phyloP scores from a whole-genome alignment of 2,329 filamentous ascomycete genomes.

The Cladosporium sp. region DNA sequence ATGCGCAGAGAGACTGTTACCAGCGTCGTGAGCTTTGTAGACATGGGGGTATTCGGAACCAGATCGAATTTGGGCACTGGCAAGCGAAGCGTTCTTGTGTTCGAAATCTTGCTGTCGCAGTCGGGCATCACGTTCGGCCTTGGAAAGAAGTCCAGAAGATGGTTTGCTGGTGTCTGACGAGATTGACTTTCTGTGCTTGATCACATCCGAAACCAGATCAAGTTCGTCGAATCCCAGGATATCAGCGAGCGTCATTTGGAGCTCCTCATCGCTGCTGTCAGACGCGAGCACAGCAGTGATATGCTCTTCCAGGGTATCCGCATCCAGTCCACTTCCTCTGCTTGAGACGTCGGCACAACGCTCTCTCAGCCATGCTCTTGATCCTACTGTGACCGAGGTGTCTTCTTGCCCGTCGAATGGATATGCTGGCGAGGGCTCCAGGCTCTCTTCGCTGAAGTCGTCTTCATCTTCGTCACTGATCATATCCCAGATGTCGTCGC shows the following conservation, averaged over 20 bases:
- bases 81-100: constrained; percentile 73
- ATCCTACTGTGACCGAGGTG: constrained; percentile 21
- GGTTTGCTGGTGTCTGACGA: constrained; percentile 36
- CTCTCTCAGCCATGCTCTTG: constrained; percentile 60
- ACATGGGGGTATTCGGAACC: constrained; percentile 87
- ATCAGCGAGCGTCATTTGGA: constrained; percentile 87
- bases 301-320: constrained; percentile 70
- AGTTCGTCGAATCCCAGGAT: constrained; percentile 89
- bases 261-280: constrained; percentile 67
- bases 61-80: constrained; percentile 63
- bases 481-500: constrained; percentile 88
- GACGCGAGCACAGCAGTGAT: constrained; percentile 69
- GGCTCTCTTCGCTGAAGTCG: constrained; percentile 59
- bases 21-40: constrained; percentile 75
- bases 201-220: constrained; percentile 87
- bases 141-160: constrained; percentile 59
- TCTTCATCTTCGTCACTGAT: constrained; percentile 71
- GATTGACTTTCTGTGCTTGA: constrained; percentile 69
- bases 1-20: constrained; percentile 74
- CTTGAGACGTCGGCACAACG: constrained; percentile 64
- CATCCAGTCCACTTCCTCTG: constrained; percentile 61
- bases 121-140: constrained; percentile 71
- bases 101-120: constrained; percentile 70
- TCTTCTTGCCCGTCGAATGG: constrained; percentile 31
- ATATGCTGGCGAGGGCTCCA: constrained; percentile 22